Percentiles rank a stretch among this genome's conserved stretches.
phyloP scores from a whole-genome alignment of 148 eudicot genomes.

The Nyssa sinensis region DNA sequence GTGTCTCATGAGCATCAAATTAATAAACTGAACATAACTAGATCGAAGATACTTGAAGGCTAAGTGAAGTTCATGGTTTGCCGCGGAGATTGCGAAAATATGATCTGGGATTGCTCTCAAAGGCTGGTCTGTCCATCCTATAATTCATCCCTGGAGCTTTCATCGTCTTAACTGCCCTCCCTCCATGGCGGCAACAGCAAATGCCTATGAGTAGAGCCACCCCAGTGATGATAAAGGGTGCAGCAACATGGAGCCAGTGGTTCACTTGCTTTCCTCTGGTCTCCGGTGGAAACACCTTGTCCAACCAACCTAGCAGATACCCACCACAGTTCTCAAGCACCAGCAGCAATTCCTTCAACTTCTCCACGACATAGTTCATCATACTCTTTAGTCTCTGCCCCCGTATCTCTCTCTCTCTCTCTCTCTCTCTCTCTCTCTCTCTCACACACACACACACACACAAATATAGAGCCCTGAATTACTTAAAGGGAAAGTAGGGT shows the following conservation, averaged over 20 bases:
- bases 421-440: background rate
- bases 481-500: too few species aligned
- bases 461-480: background rate
- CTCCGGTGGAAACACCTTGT: slow-evolving; percentile 34
- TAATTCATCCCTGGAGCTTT: slow-evolving; percentile 21
- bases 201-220: slow-evolving; percentile 11
- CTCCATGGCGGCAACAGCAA: slow-evolving; percentile 6
- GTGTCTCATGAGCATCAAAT: too few species aligned
- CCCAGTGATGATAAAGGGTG: slow-evolving; percentile 20
- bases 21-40: too few species aligned
- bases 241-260: slow-evolving; percentile 29
- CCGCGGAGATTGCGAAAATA: slow-evolving; percentile 22
- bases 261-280: slow-evolving; percentile 24
- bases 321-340: slow-evolving; percentile 18
- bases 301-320: slow-evolving; percentile 14
- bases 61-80: slow-evolving; percentile 17
- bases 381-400: background rate
- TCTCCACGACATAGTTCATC: slow-evolving; percentile 18
- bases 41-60: background rate
- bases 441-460: background rate
- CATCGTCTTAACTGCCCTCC: slow-evolving; percentile 24
- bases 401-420: slow-evolving; percentile 4
- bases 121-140: slow-evolving; percentile 13
- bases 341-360: slow-evolving; percentile 18
- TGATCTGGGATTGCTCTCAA: slow-evolving; percentile 18